Evolutionary conservation across 257 asterid species (phyloP).

Genomic region (Solanum gandarillasii): DNA sequence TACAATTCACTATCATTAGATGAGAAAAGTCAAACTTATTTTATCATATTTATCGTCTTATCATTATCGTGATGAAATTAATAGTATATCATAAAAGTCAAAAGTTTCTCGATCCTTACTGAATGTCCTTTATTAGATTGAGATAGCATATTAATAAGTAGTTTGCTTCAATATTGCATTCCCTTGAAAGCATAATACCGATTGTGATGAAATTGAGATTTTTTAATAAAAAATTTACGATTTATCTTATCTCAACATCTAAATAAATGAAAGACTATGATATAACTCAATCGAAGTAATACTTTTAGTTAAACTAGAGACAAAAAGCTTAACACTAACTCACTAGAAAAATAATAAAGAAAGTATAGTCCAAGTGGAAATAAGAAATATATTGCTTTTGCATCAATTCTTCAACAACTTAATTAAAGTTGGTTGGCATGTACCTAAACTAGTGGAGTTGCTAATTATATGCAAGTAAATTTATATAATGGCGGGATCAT

Average conservation of each 20-base stretch:
- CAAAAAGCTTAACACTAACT: background rate
- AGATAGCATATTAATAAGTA: background rate
- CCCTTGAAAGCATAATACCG: background rate
- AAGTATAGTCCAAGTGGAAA: background rate
- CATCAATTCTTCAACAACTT: background rate
- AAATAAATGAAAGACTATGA: background rate
- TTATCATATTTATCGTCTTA: background rate
- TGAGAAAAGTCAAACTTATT: background rate
- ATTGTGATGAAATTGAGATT: background rate
- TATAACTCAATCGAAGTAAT: background rate
- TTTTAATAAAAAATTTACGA: too few relatives aligned
- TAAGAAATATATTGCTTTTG: background rate
- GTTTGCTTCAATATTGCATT: background rate
- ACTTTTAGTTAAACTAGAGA: background rate
- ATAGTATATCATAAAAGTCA: background rate
- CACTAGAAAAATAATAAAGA: background rate
- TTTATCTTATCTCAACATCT: background rate
- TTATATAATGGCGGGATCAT: background rate
- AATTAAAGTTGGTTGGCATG: background rate
- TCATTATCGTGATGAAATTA: background rate
- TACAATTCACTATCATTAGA: background rate
- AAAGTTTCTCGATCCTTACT: background rate
- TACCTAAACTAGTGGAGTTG: background rate
- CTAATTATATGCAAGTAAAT: background rate
- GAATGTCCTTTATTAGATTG: background rate